Conservation (phyloP, 768 basidiomycete species). For the Mycena leptocephala region DNA sequence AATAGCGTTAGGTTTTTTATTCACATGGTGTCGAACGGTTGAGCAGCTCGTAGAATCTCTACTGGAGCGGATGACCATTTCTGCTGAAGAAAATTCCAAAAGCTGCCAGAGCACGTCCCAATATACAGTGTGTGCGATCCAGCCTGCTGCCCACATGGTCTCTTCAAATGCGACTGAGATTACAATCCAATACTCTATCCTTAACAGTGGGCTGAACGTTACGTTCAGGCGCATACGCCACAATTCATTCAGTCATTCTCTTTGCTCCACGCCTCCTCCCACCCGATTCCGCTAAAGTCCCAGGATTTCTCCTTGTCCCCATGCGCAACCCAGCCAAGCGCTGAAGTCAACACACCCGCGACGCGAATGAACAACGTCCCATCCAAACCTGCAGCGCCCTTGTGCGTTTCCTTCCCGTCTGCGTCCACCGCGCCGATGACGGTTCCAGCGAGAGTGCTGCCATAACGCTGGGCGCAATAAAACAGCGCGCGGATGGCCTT, state of each 20-base stretch:
- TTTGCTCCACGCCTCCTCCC: constrained; percentile 22
- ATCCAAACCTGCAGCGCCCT: not conserved
- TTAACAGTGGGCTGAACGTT: not conserved
- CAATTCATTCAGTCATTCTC: constrained; percentile 8
- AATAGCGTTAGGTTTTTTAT: not conserved
- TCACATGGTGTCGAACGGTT: not conserved
- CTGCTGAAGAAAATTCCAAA: not conserved
- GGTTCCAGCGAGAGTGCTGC: not conserved
- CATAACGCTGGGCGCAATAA: constrained; percentile 6
- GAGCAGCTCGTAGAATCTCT: too few relatives aligned
- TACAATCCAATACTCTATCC: too few relatives aligned
- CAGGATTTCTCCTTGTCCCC: not conserved
- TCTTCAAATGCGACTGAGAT: too few relatives aligned
- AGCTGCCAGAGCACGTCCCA: not conserved
- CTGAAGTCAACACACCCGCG: not conserved
- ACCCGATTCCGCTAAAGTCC: constrained; percentile 18
- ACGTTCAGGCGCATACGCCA: not conserved
- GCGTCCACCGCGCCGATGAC: not conserved
- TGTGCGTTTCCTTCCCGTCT: not conserved
- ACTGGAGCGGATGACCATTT: not conserved
- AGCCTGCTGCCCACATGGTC: too few relatives aligned
- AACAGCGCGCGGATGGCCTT: constrained; percentile 22
- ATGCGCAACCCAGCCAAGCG: constrained; percentile 10
- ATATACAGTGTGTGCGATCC: not conserved
- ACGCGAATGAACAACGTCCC: constrained; percentile 12